Base-by-base conservation (phyloP, 352 stramenopile species). In the Globisporangium solare region DNA sequence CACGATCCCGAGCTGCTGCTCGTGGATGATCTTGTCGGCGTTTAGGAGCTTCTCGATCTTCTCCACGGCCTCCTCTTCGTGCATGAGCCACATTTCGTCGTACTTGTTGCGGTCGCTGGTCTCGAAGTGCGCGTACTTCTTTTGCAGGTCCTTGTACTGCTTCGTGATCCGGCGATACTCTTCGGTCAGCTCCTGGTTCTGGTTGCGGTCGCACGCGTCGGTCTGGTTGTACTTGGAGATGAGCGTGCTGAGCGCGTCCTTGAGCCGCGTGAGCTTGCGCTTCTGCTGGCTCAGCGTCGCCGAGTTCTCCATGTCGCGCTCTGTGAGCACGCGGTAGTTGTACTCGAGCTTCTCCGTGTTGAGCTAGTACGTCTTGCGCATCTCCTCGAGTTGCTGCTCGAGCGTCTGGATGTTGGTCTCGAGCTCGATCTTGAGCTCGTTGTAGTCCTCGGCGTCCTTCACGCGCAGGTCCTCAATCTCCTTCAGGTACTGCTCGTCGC, bases 311-410 rank as follows among this genome's bases (percentile, higher is more conserved):
- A 96, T 96, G 58, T 98, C 93, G 15, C 91, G 75, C 58, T 98
- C 93, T 0, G 88, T 98, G 11, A 98, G 76, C 8, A 98, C 91
- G 22, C 92, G 79, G 70, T 97, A 98, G 62, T 98, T 98, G 73
- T 98, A 98, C 71, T 98, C 94, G 50, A 98, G 82, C 63, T 98
- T 98, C 59, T 98, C 94, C 10, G 92, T 98, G 62, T 98, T 98
- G 56, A 98, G 85, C 61, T 97, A 88, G 65, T 98, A 98, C 27
- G 91, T 98, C 1, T 92, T 88, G 18, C 91, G 81, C 88, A 98
- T 98, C 48, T 98, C 91, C 66, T 98, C 92, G 21, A 98, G 82
- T 67, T 98, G 93, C 71, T 98, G 91, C 72, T 98, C 92, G 0
- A 98, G 83, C 21, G 90, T 97, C 66, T 98, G 93, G 61, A 98